phyloP scores from a whole-genome alignment of 176 grass and related monocot species.

The Juncus effusus region DNA sequence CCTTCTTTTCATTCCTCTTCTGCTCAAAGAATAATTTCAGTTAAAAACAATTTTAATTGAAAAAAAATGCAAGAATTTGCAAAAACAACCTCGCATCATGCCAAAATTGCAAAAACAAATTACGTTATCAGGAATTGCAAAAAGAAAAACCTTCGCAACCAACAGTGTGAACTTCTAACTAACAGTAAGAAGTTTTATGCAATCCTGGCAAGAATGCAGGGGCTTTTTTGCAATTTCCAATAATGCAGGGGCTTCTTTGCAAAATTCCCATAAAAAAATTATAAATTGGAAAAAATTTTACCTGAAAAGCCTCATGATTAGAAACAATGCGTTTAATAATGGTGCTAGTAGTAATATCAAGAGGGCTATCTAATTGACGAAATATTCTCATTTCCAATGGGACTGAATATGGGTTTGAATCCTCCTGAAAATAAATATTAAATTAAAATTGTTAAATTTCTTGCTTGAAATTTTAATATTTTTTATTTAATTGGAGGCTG shows the following conservation, averaged over 20 bases:
- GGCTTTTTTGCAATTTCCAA: too few species aligned
- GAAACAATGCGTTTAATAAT: constrained; percentile 95
- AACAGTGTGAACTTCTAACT: too few species aligned
- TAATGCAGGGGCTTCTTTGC: too few species aligned
- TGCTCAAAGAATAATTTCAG: constrained; percentile 36
- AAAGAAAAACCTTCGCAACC: too few species aligned
- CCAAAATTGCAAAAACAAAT: background rate
- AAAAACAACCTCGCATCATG: constrained; percentile 30
- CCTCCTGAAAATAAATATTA: constrained; percentile 41
- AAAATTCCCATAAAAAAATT: too few species aligned
- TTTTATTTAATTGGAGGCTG: background rate
- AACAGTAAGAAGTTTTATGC: too few species aligned
- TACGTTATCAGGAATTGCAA: too few species aligned
- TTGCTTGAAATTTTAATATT: background rate
- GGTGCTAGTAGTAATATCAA: constrained; percentile 91
- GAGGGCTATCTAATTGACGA: constrained; percentile 59
- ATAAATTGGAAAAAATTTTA: background rate
- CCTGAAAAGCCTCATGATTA: constrained; percentile 97
- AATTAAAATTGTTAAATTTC: background rate
- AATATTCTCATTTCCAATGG: constrained; percentile 77
- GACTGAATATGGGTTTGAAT: constrained; percentile 81
- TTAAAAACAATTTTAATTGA: constrained; percentile 30
- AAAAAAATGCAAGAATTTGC: constrained; percentile 31
- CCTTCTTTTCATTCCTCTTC: constrained; percentile 97
- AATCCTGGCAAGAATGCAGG: too few species aligned